Base-by-base conservation (phyloP, 2,329 filamentous ascomycete species). In the Fusarium virguliforme region DNA sequence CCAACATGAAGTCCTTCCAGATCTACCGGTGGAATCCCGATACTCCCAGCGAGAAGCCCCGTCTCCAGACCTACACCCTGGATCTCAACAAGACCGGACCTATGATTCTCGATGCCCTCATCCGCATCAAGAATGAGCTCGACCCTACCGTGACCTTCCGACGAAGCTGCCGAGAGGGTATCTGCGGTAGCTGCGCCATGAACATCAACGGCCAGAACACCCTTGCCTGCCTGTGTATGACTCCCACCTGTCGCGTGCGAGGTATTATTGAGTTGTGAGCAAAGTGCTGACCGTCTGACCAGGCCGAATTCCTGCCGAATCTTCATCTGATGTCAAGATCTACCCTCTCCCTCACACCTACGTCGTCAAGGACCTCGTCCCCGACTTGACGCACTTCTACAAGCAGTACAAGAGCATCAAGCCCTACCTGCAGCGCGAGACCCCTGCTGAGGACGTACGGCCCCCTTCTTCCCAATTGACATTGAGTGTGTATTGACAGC, bases 371-470 rank as follows among this genome's bases (percentile, higher is more conserved):
- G 96, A 99, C 82, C 90, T 99, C 70, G 96, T 99, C 35, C 95
- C 96, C 65, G 96, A 99, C 81, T 87, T 99, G 86, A 99, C 96
- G 70, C 93, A 96, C 80, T 98, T 99, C 87, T 99, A 99, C 90
- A 98, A 98, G 89, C 96, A 99, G 88, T 99, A 99, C 90, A 97
- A 98, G 86, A 98, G 95, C 15, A 98, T 99, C 85, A 97, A 98
- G 91, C 96, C 96, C 46, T 99, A 97, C 83, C 91, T 99, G 60
- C 96, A 98, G 87, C 90, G 94, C 79, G 92, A 95, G 72, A 96
- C 94, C 30, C 92, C 93, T 61, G 86, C 94, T 46, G 89, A 91
- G 75, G 93, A 98, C 80, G 94, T 97, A 88, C 81, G 55, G 48
- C 41, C 40, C 28, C 37, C 26, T 37, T 51, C 55, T 62, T 4